Percentiles rank a stretch among this genome's conserved stretches.
phyloP scores from a whole-genome alignment of 768 basidiomycete species.

The Trichaptum fuscoviolaceum region DNA sequence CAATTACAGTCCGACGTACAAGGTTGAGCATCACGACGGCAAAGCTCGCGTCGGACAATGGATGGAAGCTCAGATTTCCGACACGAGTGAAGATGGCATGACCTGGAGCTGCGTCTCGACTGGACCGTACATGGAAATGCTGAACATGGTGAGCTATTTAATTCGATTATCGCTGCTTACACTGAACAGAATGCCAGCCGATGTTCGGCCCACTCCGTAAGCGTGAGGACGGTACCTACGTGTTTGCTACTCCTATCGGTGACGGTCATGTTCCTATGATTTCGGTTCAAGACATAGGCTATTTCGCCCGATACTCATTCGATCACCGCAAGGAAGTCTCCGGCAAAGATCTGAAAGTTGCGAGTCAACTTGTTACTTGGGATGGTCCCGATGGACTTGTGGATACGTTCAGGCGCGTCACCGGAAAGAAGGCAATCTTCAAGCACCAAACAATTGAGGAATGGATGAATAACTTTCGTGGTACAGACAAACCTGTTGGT shows the following conservation, averaged over 20 bases:
- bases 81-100: slow-evolving; percentile 24
- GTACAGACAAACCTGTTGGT: slow-evolving; percentile 26
- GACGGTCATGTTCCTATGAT: slow-evolving; percentile 35
- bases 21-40: slow-evolving; percentile 34
- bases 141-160: slow-evolving; percentile 26
- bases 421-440: slow-evolving; percentile 31
- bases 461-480: slow-evolving; percentile 27
- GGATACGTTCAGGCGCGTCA: slow-evolving; percentile 33
- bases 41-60: slow-evolving; percentile 38
- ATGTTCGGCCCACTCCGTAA: slow-evolving; percentile 30
- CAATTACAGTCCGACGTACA: slow-evolving; percentile 25
- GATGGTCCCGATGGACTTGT: slow-evolving; percentile 18
- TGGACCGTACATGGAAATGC: slow-evolving; percentile 38
- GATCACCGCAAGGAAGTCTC: slow-evolving; percentile 31
- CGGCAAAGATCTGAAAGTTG: slow-evolving; percentile 31
- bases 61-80: slow-evolving; percentile 30
- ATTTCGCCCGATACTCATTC: slow-evolving; percentile 35
- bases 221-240: slow-evolving; percentile 33
- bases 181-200: slow-evolving; percentile 13
- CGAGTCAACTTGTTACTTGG: slow-evolving; percentile 33
- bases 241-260: slow-evolving; percentile 32
- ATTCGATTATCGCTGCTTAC: neutral
- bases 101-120: slow-evolving; percentile 34
- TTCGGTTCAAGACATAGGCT: slow-evolving; percentile 34
- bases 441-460: slow-evolving; percentile 28